Conservation (phyloP, 1,139 yeast species). For the Taiozyma onychis region DNA sequence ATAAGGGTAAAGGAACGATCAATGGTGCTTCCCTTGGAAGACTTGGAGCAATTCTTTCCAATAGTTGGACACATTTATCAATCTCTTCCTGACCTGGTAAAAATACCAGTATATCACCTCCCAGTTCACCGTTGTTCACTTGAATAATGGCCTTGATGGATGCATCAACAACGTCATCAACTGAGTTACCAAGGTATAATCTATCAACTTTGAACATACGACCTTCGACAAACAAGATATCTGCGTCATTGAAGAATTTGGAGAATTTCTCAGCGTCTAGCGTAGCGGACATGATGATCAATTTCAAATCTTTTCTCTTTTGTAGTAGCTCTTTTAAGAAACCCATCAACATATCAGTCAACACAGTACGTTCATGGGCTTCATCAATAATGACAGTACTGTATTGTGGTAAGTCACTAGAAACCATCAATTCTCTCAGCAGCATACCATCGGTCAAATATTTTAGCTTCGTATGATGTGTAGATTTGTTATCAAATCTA, state of each 20-base stretch:
- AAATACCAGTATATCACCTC: conserved; percentile 86
- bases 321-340: conserved; percentile 64
- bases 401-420: conserved; percentile 57
- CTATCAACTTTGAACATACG: conserved; percentile 80
- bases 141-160: conserved; percentile 72
- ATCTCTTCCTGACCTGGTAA: conserved; percentile 97
- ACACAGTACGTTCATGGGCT: conserved; percentile 93
- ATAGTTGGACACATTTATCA: conserved; percentile 68
- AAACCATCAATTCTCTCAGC: conserved; percentile 81
- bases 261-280: conserved; percentile 89
- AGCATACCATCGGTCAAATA: conserved; percentile 98
- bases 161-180: conserved; percentile 82
- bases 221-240: conserved; percentile 82
- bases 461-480: conserved; percentile 59
- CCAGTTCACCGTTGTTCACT: conserved; percentile 66
- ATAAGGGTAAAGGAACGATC: conserved; percentile 74
- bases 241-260: conserved; percentile 69
- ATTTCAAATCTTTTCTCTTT: conserved; percentile 43
- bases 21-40: conserved; percentile 73
- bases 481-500: conserved; percentile 62
- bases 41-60: conserved; percentile 56
- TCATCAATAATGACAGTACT: conserved; percentile 86
- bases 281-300: conserved; percentile 87
- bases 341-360: conserved; percentile 88
- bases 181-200: conserved; percentile 50